Evolutionary conservation across 2,329 filamentous ascomycete species (phyloP).

Genomic region (Aspergillus tamarii): DNA sequence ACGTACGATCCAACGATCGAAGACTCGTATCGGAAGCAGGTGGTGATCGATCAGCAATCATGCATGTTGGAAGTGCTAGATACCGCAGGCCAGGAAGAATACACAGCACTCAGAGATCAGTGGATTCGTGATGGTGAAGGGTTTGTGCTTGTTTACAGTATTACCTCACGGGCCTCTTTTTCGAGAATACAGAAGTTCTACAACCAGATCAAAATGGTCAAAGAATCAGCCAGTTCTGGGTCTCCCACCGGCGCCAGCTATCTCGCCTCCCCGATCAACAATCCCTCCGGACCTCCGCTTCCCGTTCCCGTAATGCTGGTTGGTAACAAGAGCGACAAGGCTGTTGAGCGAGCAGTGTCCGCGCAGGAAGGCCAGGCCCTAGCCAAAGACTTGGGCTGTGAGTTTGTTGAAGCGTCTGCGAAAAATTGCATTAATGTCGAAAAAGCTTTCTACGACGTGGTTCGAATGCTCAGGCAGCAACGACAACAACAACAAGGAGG

Average conservation of each 20-base stretch:
- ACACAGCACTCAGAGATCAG: conserved; percentile 93
- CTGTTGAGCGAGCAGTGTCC: conserved; percentile 93
- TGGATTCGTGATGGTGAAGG: conserved; percentile 98
- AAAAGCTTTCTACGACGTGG: conserved; percentile 98
- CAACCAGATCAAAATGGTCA: conserved; percentile 95
- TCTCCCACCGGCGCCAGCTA: conserved; percentile 57
- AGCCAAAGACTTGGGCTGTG: conserved; percentile 88
- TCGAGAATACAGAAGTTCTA: conserved; percentile 93
- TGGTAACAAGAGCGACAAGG: conserved; percentile 96
- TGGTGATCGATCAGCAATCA: conserved; percentile 87
- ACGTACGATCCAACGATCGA: conserved; percentile 75
- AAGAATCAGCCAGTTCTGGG: conserved; percentile 72
- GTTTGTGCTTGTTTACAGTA: conserved; percentile 97
- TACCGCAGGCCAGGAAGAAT: conserved; percentile 97
- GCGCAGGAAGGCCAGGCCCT: conserved; percentile 93
- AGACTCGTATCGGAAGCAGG: conserved; percentile 70
- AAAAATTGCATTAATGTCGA: conserved; percentile 99
- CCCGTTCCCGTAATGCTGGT: conserved; percentile 96
- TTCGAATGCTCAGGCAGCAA: conserved; percentile 84
- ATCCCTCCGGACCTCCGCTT: conserved; percentile 54
- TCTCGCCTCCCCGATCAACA: conserved; percentile 52
- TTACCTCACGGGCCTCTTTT: conserved; percentile 95
- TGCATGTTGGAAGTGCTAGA: conserved; percentile 98
- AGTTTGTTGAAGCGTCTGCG: conserved; percentile 94
- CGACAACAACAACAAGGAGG: conserved; percentile 58